Percentiles rank a stretch among this genome's conserved stretches.
Conservation (phyloP, 2,329 filamentous ascomycete species). For the Fusarium piperis region DNA sequence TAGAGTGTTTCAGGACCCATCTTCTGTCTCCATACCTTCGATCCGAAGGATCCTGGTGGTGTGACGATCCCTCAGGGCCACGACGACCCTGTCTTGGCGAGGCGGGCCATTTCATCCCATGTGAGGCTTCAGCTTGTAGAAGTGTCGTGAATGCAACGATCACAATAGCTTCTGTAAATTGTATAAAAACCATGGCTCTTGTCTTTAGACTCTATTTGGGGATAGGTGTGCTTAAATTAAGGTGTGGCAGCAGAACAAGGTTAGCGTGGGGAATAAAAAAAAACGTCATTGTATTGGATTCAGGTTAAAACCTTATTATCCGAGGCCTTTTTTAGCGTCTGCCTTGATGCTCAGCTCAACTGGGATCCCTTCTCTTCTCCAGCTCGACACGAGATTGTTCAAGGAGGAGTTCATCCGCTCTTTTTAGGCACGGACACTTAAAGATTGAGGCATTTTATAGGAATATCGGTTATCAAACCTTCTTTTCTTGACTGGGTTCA, state of each 20-base stretch:
- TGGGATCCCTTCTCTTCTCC: not conserved
- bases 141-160: not conserved
- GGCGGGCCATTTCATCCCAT: not conserved
- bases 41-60: not conserved
- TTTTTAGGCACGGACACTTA: not conserved
- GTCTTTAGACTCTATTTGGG: not conserved
- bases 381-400: not conserved
- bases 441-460: not conserved
- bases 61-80: constrained; percentile 7
- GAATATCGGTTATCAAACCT: not conserved
- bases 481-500: not conserved
- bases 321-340: not conserved
- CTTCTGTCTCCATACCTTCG: not conserved
- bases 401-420: not conserved
- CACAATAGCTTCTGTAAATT: not conserved
- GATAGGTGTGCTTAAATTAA: constrained; percentile 1
- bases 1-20: not conserved
- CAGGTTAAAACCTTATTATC: too few relatives aligned
- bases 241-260: not conserved
- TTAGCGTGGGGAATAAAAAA: not conserved
- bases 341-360: not conserved
- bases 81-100: constrained; percentile 7
- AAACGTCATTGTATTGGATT: not conserved
- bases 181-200: not conserved
- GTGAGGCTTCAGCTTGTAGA: not conserved